phyloP scores from a whole-genome alignment of 1,139 yeast species.

The Candida tetrigidarum region DNA sequence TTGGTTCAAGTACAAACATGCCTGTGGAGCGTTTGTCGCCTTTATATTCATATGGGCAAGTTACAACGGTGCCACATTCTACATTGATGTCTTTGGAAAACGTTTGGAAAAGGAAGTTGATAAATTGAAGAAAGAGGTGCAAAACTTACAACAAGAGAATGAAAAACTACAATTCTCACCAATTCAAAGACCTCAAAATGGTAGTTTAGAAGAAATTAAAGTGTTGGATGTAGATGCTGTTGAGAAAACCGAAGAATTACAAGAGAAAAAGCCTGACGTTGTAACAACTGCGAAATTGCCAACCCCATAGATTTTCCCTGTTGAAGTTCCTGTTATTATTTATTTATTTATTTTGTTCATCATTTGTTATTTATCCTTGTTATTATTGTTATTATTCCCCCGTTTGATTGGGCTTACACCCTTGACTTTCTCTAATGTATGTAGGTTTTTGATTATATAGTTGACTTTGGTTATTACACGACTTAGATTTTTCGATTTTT shows the following conservation, averaged over 20 bases:
- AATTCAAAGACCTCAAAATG: conserved; percentile 19
- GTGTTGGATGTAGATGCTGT: conserved; percentile 8
- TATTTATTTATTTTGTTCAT: background rate
- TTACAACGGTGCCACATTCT: conserved; percentile 94
- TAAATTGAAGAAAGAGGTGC: conserved; percentile 70
- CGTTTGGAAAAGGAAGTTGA: conserved; percentile 82
- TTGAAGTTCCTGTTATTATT: background rate
- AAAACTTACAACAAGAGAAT: conserved; percentile 56
- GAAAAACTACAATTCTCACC: conserved; percentile 40
- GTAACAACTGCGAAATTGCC: background rate
- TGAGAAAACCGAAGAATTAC: background rate
- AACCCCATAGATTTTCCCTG: conserved; percentile 4
- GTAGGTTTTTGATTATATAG: too few relatives aligned
- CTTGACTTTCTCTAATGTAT: too few relatives aligned
- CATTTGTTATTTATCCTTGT: too few relatives aligned
- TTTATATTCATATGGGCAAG: conserved; percentile 79
- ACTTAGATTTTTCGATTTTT: too few relatives aligned
- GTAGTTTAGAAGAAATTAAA: conserved; percentile 11
- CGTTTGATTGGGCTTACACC: too few relatives aligned
- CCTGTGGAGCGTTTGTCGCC: conserved; percentile 71
- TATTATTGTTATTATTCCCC: too few relatives aligned
- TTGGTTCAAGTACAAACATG: conserved; percentile 72
- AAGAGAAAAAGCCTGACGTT: background rate
- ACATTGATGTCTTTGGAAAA: conserved; percentile 89
- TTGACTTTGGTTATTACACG: background rate